Evolutionary conservation across 192 early-diverging fungal genomes (phyloP), one percentile per base, ranked within the genome.

Genomic region (Kickxella alabastrina): DNA sequence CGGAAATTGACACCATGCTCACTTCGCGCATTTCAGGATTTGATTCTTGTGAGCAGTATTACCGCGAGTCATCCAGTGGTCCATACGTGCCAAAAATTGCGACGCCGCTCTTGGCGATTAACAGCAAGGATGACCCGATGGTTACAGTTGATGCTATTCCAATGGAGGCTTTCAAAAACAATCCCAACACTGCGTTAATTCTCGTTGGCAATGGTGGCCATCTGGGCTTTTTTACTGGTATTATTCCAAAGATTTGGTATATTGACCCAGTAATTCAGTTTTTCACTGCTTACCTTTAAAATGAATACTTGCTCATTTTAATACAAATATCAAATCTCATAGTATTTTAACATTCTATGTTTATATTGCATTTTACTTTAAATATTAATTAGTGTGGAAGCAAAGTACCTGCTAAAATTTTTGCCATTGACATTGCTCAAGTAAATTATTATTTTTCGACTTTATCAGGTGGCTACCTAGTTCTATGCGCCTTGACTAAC

Each of bases 171-270:
- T 49, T 57, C 28, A 27, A 17, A 21, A 12, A 12, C 10, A 57
- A 57, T 22, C 55, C 55, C 8, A 26, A 40, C 14, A 57, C 55
- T 15, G 55, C 38, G 10, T 39, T 57, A 27, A 38, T 41, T 24
- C 24, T 48, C 12, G 38, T 40, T 17, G 24, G 19, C 3, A 18
- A 46, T 18, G 53, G 53, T 15, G 53, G 53, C 3, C 53, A 55
- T 46, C 19, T 57, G 45, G 55, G 37, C 5, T 57, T 57, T 19
- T 57, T 57, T n/a, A 38, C 55, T 19, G 55, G 55, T 0, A 32
- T 42, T 13, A 13, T 29, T 3, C 55, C 55, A 28, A 49, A 12
- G 19, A 57, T 57, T n/a, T 57, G 55, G 55, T 49, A 49, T 27
- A 59, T 42, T 6, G 39, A 52, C 14, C 50, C 50, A 4, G 21